Conservation (phyloP, 306 rosid genomes). For the Cajanus cajan region DNA sequence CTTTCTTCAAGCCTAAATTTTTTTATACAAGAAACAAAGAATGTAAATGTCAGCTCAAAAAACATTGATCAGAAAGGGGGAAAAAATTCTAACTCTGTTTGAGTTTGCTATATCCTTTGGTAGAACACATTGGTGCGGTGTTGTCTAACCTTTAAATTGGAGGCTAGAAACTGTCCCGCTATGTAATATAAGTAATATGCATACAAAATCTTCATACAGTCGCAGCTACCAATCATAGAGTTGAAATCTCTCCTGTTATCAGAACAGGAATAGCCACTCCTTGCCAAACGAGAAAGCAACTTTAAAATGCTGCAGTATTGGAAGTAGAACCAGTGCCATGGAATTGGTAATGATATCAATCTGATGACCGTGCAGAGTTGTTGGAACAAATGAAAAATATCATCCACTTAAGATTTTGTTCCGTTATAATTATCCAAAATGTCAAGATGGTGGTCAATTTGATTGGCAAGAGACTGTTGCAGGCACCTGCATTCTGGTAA, state of each 20-base stretch:
- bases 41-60: neutral
- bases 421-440: constrained; percentile 28
- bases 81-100: neutral
- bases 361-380: constrained; percentile 5
- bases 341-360: neutral
- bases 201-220: constrained; percentile 36
- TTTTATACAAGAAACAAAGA: constrained; percentile 24
- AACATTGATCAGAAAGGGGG: constrained; percentile 24
- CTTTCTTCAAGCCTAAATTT: constrained; percentile 22
- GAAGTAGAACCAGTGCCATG: constrained; percentile 29
- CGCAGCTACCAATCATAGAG: constrained; percentile 22
- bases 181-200: constrained; percentile 24
- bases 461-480: constrained; percentile 47
- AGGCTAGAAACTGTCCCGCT: constrained; percentile 16
- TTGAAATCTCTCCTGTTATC: constrained; percentile 25
- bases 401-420: constrained; percentile 31
- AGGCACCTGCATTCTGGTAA: constrained; percentile 95
- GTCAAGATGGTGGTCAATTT: constrained; percentile 32
- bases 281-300: constrained; percentile 29
- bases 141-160: constrained; percentile 31
- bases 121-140: constrained; percentile 31
- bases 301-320: constrained; percentile 23
- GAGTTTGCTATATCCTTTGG: constrained; percentile 9
- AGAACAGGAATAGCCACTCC: constrained; percentile 38
- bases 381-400: constrained; percentile 22